phyloP scores from a whole-genome alignment of 345 rosid genomes.

The Orychophragmus violaceus region DNA sequence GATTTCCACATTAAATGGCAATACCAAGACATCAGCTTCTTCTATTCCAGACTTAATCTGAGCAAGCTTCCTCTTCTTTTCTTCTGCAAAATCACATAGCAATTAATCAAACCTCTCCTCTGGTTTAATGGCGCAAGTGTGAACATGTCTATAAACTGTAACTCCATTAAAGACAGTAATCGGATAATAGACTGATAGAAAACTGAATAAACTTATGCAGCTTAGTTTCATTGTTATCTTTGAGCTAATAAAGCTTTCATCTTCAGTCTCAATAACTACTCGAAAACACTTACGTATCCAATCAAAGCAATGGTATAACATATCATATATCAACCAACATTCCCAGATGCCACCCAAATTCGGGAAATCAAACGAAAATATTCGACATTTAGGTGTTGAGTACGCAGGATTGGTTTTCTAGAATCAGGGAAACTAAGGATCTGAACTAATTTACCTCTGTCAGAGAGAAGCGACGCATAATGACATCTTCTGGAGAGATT shows the following conservation, averaged over 20 bases:
- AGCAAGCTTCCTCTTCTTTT: constrained; percentile 10
- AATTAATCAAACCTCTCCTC: neutral
- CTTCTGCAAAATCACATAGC: constrained; percentile 36
- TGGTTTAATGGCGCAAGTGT: neutral
- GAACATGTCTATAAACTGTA: too few relatives aligned
- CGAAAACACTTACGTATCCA: neutral
- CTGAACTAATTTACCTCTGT: constrained; percentile 35
- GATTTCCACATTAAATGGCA: neutral
- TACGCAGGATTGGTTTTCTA: neutral
- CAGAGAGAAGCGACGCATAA: constrained; percentile 46
- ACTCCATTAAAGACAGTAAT: too few relatives aligned
- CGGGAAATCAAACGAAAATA: too few relatives aligned
- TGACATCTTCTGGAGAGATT: constrained; percentile 72
- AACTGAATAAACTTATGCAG: too few relatives aligned
- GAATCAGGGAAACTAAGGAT: neutral
- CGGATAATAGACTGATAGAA: too few relatives aligned
- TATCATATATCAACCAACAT: neutral
- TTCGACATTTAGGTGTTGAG: too few relatives aligned
- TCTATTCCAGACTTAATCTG: constrained; percentile 73
- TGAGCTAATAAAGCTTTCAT: neutral
- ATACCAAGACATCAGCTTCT: constrained; percentile 77
- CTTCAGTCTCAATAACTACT: neutral
- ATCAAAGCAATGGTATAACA: neutral
- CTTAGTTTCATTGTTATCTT: too few relatives aligned
- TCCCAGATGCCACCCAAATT: neutral